Percentiles rank a stretch among this genome's conserved stretches.
Conservation (phyloP, 768 basidiomycete species). For the Boletus barrowsii region DNA sequence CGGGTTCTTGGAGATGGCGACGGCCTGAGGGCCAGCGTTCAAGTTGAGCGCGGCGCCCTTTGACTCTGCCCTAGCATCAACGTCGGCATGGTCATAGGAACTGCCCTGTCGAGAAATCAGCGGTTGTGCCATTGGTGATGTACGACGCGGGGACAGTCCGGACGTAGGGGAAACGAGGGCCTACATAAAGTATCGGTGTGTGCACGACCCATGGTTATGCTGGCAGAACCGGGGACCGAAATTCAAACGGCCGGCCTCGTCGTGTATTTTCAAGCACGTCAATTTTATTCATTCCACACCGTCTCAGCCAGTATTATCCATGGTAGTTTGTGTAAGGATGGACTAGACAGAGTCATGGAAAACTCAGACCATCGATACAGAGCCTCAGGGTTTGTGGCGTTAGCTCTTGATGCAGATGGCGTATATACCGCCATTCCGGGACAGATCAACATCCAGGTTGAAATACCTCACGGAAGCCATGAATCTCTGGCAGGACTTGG, state of each 20-base stretch:
- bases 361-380: no score
- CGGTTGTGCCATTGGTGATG: conserved; percentile 6
- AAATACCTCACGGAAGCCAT: no score
- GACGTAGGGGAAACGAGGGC: neutral
- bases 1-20: neutral
- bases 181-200: neutral
- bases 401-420: no score
- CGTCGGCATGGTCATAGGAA: neutral
- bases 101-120: conserved; percentile 1
- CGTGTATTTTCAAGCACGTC: neutral
- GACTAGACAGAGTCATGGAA: no score
- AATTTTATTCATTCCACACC: no score
- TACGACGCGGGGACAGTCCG: neutral
- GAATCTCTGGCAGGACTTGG: no score
- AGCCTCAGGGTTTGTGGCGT: no score
- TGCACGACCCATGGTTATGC: conserved; percentile 2
- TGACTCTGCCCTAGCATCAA: conserved; percentile 1
- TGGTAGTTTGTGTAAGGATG: no score
- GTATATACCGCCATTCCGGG: no score
- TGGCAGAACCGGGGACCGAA: neutral
- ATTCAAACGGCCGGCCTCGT: neutral
- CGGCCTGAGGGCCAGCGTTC: neutral
- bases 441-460: no score
- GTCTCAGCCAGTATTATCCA: no score
- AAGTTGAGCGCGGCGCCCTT: neutral